These are phyloP conservation scores for Aspergillus piperis DNA, from an alignment of 2,329 filamentous ascomycete species.

Conservation along the genomic window DNA sequence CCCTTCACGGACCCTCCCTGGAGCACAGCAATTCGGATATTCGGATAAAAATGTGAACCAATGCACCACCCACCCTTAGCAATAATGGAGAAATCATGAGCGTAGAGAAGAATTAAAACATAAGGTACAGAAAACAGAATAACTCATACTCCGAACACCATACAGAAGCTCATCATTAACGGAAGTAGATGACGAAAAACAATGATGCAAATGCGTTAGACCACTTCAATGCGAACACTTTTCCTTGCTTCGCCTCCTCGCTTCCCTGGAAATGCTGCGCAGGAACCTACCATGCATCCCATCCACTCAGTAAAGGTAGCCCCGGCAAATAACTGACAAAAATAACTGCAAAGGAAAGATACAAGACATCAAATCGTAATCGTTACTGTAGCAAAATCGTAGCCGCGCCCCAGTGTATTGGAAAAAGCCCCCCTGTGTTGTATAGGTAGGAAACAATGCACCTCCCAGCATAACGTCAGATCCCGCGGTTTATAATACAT, in stretches of 20 bases:
- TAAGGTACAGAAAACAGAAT: neutral
- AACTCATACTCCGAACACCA: neutral
- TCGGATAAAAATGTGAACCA: constrained; percentile 18
- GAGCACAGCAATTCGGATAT: constrained; percentile 8
- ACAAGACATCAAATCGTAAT: constrained; percentile 21
- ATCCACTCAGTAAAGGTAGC: neutral
- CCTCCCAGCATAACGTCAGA: constrained; percentile 8
- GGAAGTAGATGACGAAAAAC: constrained; percentile 13
- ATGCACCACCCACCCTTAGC: constrained; percentile 8
- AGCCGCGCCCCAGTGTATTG: neutral
- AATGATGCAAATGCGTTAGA: constrained; percentile 16
- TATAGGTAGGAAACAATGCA: constrained; percentile 13
- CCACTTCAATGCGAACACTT: constrained; percentile 5
- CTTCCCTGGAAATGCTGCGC: constrained; percentile 2
- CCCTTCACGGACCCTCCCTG: neutral
- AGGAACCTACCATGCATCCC: constrained; percentile 5
- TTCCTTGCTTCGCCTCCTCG: constrained; percentile 4
- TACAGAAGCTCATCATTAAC: neutral
- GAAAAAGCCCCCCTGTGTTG: neutral
- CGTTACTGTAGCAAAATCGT: neutral
- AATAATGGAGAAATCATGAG: constrained; percentile 11
- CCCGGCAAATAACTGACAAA: neutral
- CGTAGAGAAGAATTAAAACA: constrained; percentile 7
- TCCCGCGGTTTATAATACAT: constrained; percentile 41
- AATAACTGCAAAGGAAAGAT: constrained; percentile 10